Evolutionary conservation across 139 green algal species (phyloP).

Genomic region (Coccomyxa sp.): DNA sequence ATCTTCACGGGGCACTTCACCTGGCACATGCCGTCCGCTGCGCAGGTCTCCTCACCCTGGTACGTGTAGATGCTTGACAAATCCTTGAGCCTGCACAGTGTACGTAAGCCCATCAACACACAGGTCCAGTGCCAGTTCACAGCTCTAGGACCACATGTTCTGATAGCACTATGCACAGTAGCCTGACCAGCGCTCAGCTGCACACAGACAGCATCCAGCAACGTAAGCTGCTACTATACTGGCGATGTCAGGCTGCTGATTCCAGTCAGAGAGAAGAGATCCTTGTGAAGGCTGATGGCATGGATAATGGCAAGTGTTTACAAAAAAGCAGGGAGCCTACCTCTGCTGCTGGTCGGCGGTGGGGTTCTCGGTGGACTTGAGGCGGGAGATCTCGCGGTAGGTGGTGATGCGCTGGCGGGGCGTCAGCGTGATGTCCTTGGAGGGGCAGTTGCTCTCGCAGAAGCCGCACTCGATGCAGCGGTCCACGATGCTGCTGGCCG

Average conservation of each 20-base stretch:
- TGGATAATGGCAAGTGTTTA: too few species aligned
- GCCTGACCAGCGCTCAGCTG: too few species aligned
- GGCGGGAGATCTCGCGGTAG: conserved; percentile 85
- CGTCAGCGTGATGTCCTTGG: conserved; percentile 86
- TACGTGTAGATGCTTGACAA: conserved; percentile 70
- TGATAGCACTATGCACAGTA: too few species aligned
- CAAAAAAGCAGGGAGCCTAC: background rate
- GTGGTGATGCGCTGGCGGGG: conserved; percentile 92
- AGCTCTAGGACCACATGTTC: too few species aligned
- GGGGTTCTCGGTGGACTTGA: conserved; percentile 38
- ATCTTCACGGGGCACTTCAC: conserved; percentile 99
- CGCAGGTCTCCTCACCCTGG: conserved; percentile 86
- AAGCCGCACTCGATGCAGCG: conserved; percentile 99
- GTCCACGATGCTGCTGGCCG: conserved; percentile 73
- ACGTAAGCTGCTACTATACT: too few species aligned
- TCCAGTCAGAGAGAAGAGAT: too few species aligned
- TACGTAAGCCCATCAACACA: too few species aligned
- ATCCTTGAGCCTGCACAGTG: conserved; percentile 52
- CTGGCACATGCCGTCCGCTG: conserved; percentile 97
- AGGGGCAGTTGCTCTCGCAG: conserved; percentile 97
- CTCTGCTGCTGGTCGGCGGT: conserved; percentile 53
- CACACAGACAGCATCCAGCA: too few species aligned
- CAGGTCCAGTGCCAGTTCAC: too few species aligned
- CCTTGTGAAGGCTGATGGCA: too few species aligned
- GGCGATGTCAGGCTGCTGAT: too few species aligned